These are phyloP conservation scores for Trichoderma harzianum DNA, from an alignment of 2,329 filamentous ascomycete species.

Conservation along the genomic window DNA sequence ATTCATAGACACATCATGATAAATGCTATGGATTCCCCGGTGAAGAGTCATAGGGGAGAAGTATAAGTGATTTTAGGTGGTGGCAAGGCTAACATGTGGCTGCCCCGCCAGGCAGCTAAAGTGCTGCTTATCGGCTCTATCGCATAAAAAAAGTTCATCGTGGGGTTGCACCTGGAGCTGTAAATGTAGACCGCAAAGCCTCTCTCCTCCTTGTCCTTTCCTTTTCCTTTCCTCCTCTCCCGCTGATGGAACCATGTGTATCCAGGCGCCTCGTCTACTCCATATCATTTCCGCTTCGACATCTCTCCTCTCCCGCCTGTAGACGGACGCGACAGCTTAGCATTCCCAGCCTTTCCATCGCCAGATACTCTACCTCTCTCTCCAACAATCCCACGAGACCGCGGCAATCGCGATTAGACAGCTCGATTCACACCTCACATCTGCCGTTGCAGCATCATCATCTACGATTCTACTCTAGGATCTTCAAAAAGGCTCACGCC, in stretches of 20 bases:
- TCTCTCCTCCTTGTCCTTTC: background rate
- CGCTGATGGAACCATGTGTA: slow-evolving; percentile 32
- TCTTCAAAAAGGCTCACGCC: background rate
- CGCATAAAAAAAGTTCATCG: slow-evolving; percentile 18
- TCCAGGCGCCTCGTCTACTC: slow-evolving; percentile 21
- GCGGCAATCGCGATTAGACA: background rate
- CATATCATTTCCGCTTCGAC: slow-evolving; percentile 1
- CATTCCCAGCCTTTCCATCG: background rate
- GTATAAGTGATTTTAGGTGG: background rate
- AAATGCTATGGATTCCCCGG: background rate
- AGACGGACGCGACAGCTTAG: background rate
- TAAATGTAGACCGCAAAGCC: background rate
- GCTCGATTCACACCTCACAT: background rate
- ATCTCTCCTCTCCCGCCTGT: slow-evolving; percentile 2
- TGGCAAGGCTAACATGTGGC: background rate
- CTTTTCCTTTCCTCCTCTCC: background rate
- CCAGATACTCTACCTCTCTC: background rate
- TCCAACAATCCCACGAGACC: background rate
- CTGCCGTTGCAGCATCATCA: background rate
- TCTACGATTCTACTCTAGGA: slow-evolving; percentile 20
- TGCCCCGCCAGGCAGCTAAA: background rate
- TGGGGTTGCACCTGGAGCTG: slow-evolving; percentile 9
- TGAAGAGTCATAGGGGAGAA: background rate
- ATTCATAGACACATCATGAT: background rate
- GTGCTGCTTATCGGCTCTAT: slow-evolving; percentile 6